Conservation (phyloP, 345 rosid species). For the Lumnitzera racemosa region DNA sequence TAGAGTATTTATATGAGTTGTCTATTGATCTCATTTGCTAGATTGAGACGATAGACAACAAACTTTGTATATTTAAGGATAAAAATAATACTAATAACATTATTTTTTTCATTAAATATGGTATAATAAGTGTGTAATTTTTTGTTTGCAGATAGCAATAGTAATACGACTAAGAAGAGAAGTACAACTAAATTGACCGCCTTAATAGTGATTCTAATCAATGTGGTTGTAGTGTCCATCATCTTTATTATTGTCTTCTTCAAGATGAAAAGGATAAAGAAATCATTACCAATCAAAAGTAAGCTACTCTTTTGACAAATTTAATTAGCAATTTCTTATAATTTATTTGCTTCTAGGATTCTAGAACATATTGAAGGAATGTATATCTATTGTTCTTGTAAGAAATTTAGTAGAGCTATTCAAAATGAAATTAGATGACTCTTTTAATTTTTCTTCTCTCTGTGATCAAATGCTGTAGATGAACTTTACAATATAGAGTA, state of each 20-base stretch:
- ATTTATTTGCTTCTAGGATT: too few species aligned
- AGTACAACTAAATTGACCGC: not conserved
- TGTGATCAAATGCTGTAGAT: not conserved
- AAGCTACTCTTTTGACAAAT: not conserved
- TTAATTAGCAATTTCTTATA: not conserved
- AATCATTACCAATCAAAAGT: not conserved
- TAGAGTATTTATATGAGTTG: too few species aligned
- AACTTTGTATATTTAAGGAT: too few species aligned
- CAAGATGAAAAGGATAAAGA: not conserved
- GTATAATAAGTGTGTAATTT: not conserved
- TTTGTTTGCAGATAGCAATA: conserved; percentile 6
- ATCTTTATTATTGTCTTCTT: conserved; percentile 9
- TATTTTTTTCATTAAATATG: not conserved
- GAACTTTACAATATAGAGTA: conserved; percentile 15
- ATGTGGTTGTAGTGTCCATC: not conserved
- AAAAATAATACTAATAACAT: too few species aligned
- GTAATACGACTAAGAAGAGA: not conserved
- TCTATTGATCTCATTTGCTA: too few species aligned
- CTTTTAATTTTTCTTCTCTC: not conserved
- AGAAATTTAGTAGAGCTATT: not conserved
- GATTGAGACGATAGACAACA: too few species aligned
- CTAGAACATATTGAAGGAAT: too few species aligned
- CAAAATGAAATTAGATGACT: not conserved
- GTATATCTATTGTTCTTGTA: not conserved
- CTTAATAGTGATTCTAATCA: conserved; percentile 8